Base-by-base conservation (phyloP, 768 basidiomycete species). In the Trametes meyenii region DNA sequence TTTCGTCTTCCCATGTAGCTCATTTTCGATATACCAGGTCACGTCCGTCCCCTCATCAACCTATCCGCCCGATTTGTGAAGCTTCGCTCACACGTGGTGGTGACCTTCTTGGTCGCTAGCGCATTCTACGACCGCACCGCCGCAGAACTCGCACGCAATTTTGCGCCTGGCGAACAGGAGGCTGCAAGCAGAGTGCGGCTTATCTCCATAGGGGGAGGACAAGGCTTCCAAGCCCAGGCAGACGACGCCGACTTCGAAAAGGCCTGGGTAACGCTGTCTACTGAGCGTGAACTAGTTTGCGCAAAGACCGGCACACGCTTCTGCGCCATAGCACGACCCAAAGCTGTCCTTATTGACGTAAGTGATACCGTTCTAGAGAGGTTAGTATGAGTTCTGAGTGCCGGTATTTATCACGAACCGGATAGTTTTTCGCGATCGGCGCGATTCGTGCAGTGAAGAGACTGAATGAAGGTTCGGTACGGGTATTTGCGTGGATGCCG, bases 311-410 rank as follows among this genome's bases (percentile, higher is more conserved):
- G 39, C 4, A 39, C 17, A 23, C 19, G 36, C 17, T 52, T 50
- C 26, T 24, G 39, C 3, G 13, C 63, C 2, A 5, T 63, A 5
- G 56, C 54, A 1, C 61, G 39, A 23, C 68, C 68, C 1, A 38
- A 55, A n/a, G 62, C 62, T 14, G 54, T 55, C 1, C 49, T 67
- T 23, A 33, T 66, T 1, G 68, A 69, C 38, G 68, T 69, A 24
- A 36, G 68, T 55, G 11, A 8, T 33, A 33, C 29, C 29, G 8
- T 8, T 8, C 8, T 8, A 8, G 29, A 33, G n/a, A n/a, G n/a
- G n/a, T n/a, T n/a, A n/a, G n/a, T n/a, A n/a, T n/a, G n/a, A n/a
- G n/a, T n/a, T n/a, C n/a, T n/a, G n/a, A 33, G 29, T 8, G 29
- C 8, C 4, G 29, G 8, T 33, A 33, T 33, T 8, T 33, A 33